Evolutionary conservation across 2,329 filamentous ascomycete species (phyloP).

Genomic region (Fusarium sp.): DNA sequence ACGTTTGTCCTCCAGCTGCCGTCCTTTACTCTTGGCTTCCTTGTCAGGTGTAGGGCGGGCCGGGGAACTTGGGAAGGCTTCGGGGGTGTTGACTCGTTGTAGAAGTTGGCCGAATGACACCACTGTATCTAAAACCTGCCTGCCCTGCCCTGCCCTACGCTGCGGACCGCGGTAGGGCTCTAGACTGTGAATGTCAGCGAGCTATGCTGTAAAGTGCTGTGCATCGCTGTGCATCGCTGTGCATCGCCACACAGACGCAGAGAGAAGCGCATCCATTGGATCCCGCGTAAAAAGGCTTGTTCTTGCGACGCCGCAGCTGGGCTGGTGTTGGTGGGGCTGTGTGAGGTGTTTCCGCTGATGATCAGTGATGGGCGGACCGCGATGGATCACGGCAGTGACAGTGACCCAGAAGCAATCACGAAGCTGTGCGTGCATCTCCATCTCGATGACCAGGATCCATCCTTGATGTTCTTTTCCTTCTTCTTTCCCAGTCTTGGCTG

Average conservation of each 20-base stretch:
- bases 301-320: neutral
- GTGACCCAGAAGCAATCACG: neutral
- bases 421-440: neutral
- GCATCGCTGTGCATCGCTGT: conserved; percentile 1
- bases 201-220: neutral
- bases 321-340: neutral
- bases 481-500: neutral
- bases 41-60: neutral
- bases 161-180: neutral
- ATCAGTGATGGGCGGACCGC: neutral
- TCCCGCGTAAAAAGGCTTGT: neutral
- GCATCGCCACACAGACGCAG: neutral
- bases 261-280: neutral
- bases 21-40: neutral
- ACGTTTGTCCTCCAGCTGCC: neutral
- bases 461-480: neutral
- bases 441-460: neutral
- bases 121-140: neutral
- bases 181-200: neutral
- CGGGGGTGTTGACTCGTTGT: neutral
- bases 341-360: neutral
- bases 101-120: conserved; percentile 3
- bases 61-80: neutral
- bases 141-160: neutral
- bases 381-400: neutral